Conservation (phyloP, 1,139 yeast genomes). For the Suhomyces terraborum region DNA sequence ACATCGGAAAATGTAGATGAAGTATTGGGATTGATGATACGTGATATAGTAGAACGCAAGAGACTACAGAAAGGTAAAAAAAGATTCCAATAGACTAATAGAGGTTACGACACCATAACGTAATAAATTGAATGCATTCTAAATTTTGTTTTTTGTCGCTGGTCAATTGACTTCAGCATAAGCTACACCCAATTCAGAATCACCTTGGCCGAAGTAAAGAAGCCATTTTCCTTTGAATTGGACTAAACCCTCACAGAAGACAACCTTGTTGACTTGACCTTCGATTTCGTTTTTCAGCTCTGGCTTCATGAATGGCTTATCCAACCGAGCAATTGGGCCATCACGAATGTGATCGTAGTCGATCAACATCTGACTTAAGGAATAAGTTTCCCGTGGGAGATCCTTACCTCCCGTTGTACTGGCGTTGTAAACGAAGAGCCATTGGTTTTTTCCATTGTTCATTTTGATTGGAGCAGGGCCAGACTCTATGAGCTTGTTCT, state of each 20-base stretch:
- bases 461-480: constrained; percentile 49
- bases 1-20: constrained; percentile 55
- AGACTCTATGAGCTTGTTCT: constrained; percentile 43
- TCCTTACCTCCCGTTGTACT: constrained; percentile 42
- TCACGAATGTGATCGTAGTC: constrained; percentile 40
- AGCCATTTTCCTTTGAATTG: constrained; percentile 48
- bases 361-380: constrained; percentile 45
- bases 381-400: constrained; percentile 35
- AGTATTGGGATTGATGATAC: constrained; percentile 53
- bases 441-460: constrained; percentile 33
- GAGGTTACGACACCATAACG: background rate
- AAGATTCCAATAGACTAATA: constrained; percentile 8
- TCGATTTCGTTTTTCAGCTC: constrained; percentile 38
- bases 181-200: constrained; percentile 49
- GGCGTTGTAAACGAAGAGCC: constrained; percentile 44
- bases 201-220: constrained; percentile 48
- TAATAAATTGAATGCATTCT: background rate
- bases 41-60: constrained; percentile 57
- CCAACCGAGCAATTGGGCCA: constrained; percentile 45
- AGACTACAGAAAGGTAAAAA: constrained; percentile 23
- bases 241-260: constrained; percentile 48
- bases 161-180: too few species aligned
- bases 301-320: constrained; percentile 40
- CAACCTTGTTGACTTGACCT: constrained; percentile 49
- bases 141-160: constrained; percentile 1